Percentiles rank a stretch among this genome's conserved stretches.
phyloP scores from a whole-genome alignment of 2,329 filamentous ascomycete species.

The Akanthomyces lecanii region DNA sequence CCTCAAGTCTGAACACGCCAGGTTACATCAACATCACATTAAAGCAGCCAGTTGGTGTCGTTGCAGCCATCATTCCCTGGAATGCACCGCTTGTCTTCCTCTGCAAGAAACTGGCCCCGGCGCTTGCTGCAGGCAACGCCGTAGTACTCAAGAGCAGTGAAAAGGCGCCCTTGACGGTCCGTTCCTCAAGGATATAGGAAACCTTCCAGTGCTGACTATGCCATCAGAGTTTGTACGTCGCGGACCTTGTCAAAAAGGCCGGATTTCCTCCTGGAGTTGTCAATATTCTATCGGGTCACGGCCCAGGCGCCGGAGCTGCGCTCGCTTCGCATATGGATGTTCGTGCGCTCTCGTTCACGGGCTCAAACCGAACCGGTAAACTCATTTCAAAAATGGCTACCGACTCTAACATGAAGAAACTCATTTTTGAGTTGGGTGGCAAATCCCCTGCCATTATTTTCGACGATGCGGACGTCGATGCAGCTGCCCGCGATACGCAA shows the following conservation, averaged over 20 bases:
- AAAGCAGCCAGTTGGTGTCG: constrained; percentile 49
- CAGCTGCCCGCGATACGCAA: constrained; percentile 52
- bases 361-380: constrained; percentile 60
- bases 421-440: constrained; percentile 54
- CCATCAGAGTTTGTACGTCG: constrained; percentile 7
- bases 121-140: constrained; percentile 45
- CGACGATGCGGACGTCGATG: constrained; percentile 59
- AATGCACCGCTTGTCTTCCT: constrained; percentile 47
- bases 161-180: constrained; percentile 46
- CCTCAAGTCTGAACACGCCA: constrained; percentile 44
- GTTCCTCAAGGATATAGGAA: neutral
- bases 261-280: constrained; percentile 22
- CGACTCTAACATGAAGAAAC: constrained; percentile 51
- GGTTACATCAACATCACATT: constrained; percentile 43
- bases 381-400: constrained; percentile 65
- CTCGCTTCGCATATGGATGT: constrained; percentile 19
- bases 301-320: neutral
- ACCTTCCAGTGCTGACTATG: neutral
- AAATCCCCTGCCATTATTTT: constrained; percentile 55
- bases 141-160: constrained; percentile 52
- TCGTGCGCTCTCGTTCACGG: constrained; percentile 27
- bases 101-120: constrained; percentile 44
- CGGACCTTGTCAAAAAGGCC: constrained; percentile 19
- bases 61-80: constrained; percentile 56
- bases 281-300: constrained; percentile 19